These are phyloP conservation scores for Fusarium clavum DNA, from an alignment of 2,329 filamentous ascomycete genomes.

Conservation along the genomic window DNA sequence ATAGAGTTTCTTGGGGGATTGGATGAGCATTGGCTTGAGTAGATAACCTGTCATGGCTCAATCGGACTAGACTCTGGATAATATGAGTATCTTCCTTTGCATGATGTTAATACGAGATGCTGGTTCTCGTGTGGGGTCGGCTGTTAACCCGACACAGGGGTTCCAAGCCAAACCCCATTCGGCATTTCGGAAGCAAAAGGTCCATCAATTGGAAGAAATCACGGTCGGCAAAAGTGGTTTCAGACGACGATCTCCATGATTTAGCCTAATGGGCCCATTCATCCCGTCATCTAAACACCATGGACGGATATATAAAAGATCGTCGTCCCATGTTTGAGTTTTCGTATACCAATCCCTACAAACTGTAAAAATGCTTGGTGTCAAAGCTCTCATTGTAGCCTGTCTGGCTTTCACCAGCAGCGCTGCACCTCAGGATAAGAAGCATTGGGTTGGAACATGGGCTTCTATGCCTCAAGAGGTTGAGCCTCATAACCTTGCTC, in stretches of 20 bases:
- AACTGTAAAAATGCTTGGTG: not conserved
- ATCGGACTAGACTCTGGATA: not conserved
- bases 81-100: not conserved
- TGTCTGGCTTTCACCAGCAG: slow-evolving; percentile 1
- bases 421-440: slow-evolving; percentile 5
- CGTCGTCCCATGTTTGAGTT: not conserved
- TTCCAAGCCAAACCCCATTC: not conserved
- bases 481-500: slow-evolving; percentile 26
- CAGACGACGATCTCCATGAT: slow-evolving; percentile 9
- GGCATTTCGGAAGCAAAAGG: slow-evolving; percentile 9
- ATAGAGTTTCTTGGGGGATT: slow-evolving; percentile 36
- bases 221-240: slow-evolving; percentile 13
- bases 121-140: not conserved
- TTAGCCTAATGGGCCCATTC: slow-evolving; percentile 22
- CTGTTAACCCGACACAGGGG: not conserved
- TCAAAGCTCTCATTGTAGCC: slow-evolving; percentile 15
- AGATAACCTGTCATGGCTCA: not conserved
- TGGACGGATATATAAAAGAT: not conserved
- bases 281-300: not conserved
- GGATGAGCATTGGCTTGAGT: slow-evolving; percentile 41
- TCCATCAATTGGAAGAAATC: slow-evolving; percentile 19
- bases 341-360: no score
- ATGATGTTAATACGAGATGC: not conserved
- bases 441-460: slow-evolving; percentile 35
- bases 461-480: slow-evolving; percentile 33